phyloP scores from a whole-genome alignment of 768 basidiomycete genomes.

The Rhodotorula toruloides region DNA sequence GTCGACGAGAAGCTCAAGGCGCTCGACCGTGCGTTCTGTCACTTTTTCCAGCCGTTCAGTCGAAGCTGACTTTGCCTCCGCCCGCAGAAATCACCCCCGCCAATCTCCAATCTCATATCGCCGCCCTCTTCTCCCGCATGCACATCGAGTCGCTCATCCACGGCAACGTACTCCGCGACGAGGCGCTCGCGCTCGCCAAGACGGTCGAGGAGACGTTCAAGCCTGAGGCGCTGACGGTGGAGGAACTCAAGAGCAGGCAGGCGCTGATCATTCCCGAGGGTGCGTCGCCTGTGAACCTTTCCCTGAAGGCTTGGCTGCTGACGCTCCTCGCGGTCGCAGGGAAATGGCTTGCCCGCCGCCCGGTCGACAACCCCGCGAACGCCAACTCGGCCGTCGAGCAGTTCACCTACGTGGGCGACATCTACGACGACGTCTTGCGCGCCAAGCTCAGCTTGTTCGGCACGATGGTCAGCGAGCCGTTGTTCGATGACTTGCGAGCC shows the following conservation, averaged over 20 bases:
- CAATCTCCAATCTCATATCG: slow-evolving; percentile 63
- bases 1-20: slow-evolving; percentile 69
- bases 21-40: slow-evolving; percentile 49
- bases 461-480: slow-evolving; percentile 83
- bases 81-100: slow-evolving; percentile 55
- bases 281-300: slow-evolving; percentile 44
- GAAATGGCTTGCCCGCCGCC: slow-evolving; percentile 62
- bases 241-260: slow-evolving; percentile 54
- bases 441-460: slow-evolving; percentile 66
- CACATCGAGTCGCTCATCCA: slow-evolving; percentile 68
- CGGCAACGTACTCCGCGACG: slow-evolving; percentile 81
- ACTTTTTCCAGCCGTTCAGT: slow-evolving; percentile 47
- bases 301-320: neutral
- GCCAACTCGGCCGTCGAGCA: slow-evolving; percentile 81
- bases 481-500: slow-evolving; percentile 84
- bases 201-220: slow-evolving; percentile 64
- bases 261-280: slow-evolving; percentile 67
- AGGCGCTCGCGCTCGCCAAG: slow-evolving; percentile 67
- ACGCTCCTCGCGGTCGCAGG: slow-evolving; percentile 50
- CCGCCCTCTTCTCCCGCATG: slow-evolving; percentile 59
- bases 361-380: slow-evolving; percentile 75
- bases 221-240: slow-evolving; percentile 55
- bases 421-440: slow-evolving; percentile 60
- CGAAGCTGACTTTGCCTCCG: no score
- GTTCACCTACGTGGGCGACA: slow-evolving; percentile 70